Evolutionary conservation across 2,329 filamentous ascomycete genomes (phyloP).

Genomic region (Graphiopsis chlorocephala): DNA sequence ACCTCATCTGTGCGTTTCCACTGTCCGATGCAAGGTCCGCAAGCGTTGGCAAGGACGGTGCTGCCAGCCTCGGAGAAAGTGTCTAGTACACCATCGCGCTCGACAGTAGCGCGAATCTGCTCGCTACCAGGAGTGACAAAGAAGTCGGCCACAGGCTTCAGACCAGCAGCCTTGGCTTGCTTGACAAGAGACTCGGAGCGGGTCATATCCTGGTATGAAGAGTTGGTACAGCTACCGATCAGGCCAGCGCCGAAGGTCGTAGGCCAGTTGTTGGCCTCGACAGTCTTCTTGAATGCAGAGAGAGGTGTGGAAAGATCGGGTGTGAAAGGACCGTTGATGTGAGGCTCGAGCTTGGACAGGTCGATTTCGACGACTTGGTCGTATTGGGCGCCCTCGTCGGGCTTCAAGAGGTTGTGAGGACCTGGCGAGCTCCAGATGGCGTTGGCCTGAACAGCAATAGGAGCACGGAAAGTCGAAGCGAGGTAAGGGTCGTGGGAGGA

Average conservation of each 20-base stretch:
- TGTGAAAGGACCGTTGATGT: constrained; percentile 96
- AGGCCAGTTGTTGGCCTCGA: constrained; percentile 85
- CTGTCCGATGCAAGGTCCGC: constrained; percentile 75
- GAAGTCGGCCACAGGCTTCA: constrained; percentile 86
- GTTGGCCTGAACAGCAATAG: constrained; percentile 66
- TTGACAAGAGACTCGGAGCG: constrained; percentile 89
- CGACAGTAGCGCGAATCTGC: constrained; percentile 91
- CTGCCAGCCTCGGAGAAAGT: constrained; percentile 86
- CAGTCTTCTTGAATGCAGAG: constrained; percentile 81
- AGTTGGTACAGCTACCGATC: constrained; percentile 98
- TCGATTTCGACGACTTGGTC: constrained; percentile 90
- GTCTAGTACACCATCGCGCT: constrained; percentile 79
- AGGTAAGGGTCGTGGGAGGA: constrained; percentile 81
- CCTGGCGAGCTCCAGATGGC: constrained; percentile 58
- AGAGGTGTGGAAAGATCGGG: constrained; percentile 91
- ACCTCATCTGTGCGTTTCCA: constrained; percentile 91
- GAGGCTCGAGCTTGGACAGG: constrained; percentile 84
- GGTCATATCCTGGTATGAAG: constrained; percentile 98
- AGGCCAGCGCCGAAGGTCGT: constrained; percentile 86
- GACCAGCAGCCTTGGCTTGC: constrained; percentile 82
- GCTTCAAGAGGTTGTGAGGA: constrained; percentile 65
- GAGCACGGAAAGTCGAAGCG: constrained; percentile 71
- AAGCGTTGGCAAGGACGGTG: constrained; percentile 89
- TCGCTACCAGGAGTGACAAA: constrained; percentile 96
- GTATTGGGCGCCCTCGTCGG: constrained; percentile 80